Conservation (phyloP, 257 asterid species). For the Schizonepeta tenuifolia region DNA sequence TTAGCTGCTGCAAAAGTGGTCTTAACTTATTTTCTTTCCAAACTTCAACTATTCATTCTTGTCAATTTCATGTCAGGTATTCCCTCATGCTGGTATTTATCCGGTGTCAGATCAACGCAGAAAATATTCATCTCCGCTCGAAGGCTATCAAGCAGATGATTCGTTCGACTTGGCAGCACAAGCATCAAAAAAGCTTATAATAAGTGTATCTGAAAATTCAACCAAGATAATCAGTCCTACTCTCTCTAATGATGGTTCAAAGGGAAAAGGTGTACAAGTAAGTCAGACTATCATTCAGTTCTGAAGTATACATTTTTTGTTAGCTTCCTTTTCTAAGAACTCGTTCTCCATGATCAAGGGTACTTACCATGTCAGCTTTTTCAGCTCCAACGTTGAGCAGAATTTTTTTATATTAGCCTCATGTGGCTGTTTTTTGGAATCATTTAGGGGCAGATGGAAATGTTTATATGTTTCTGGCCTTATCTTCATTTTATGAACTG, state of each 20-base stretch:
- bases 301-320: background rate
- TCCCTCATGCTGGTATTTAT: background rate
- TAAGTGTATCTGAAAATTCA: constrained; percentile 21
- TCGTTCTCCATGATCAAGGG: constrained; percentile 3
- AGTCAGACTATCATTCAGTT: constrained; percentile 23
- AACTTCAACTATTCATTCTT: background rate
- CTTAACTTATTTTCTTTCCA: background rate
- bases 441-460: background rate
- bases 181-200: constrained; percentile 23
- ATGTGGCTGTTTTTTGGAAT: background rate
- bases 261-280: constrained; percentile 33
- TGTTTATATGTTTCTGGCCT: background rate
- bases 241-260: constrained; percentile 25
- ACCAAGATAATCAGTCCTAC: constrained; percentile 10
- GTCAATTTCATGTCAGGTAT: constrained; percentile 14
- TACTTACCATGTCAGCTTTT: background rate
- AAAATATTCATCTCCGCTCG: constrained; percentile 11
- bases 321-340: background rate
- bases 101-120: constrained; percentile 28
- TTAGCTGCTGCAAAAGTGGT: constrained; percentile 6
- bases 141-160: constrained; percentile 3
- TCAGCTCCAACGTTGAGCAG: background rate
- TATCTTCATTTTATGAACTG: background rate
- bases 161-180: constrained; percentile 24
- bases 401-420: constrained; percentile 11